These are phyloP conservation scores for Phytophthora quininea DNA, from an alignment of 352 stramenopile species.

Conservation along the genomic window DNA sequence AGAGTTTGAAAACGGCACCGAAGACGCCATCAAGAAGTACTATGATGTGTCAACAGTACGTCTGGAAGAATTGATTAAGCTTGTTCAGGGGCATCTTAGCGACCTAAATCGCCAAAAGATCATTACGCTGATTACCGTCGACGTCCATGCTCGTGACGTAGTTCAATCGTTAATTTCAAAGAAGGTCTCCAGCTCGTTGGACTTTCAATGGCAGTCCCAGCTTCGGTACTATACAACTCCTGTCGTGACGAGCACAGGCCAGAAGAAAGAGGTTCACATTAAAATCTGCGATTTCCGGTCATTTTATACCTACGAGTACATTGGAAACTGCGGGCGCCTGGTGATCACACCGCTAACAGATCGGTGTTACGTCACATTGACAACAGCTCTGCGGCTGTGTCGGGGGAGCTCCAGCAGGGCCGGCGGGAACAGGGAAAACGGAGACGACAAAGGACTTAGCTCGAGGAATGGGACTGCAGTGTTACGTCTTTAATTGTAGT, in stretches of 20 bases:
- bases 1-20: conserved; percentile 94
- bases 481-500: conserved; percentile 91
- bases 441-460: conserved; percentile 88
- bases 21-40: conserved; percentile 96
- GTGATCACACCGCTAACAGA: conserved; percentile 88
- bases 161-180: conserved; percentile 92
- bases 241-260: conserved; percentile 37
- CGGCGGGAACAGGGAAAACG: conserved; percentile 87
- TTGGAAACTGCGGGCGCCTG: conserved; percentile 91
- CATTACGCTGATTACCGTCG: conserved; percentile 98
- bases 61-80: conserved; percentile 92
- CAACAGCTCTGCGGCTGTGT: conserved; percentile 77
- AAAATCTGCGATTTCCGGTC: conserved; percentile 92
- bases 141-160: conserved; percentile 96
- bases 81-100: conserved; percentile 88
- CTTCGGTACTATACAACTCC: conserved; percentile 92
- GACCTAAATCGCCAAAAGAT: conserved; percentile 90
- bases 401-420: conserved; percentile 74
- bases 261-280: conserved; percentile 83
- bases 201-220: conserved; percentile 97
- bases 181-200: conserved; percentile 90
- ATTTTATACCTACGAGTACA: conserved; percentile 97
- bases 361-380: conserved; percentile 87
- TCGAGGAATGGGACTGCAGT: conserved; percentile 75
- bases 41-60: conserved; percentile 91